Percentiles rank a stretch among this genome's conserved stretches.
phyloP scores from a whole-genome alignment of 129 eudicot genomes.

The Mikania micrantha region DNA sequence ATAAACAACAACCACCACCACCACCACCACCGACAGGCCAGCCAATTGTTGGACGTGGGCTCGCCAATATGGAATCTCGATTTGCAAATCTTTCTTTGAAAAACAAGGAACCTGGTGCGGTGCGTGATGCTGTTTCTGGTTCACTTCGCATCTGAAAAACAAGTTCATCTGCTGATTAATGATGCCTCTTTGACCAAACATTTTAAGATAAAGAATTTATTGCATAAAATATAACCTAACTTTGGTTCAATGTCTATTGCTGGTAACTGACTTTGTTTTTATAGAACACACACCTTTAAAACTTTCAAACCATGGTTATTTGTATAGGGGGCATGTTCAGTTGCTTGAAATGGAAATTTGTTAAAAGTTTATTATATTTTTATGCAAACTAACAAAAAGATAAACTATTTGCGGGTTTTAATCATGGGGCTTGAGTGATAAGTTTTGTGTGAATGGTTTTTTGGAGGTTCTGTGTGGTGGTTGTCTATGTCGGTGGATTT shows the following conservation, averaged over 20 bases:
- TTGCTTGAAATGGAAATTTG: too few species aligned
- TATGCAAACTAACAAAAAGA: too few species aligned
- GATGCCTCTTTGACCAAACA: slow-evolving; percentile 24
- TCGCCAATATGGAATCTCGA: too few species aligned
- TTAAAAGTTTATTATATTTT: too few species aligned
- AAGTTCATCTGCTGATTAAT: slow-evolving; percentile 19
- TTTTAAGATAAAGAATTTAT: not conserved
- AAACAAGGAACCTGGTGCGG: slow-evolving; percentile 44
- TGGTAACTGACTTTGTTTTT: not conserved
- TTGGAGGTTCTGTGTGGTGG: too few species aligned
- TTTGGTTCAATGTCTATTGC: not conserved
- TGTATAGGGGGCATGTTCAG: not conserved
- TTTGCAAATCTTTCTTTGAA: slow-evolving; percentile 61
- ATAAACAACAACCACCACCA: too few species aligned
- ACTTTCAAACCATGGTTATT: not conserved
- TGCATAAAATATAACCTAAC: not conserved
- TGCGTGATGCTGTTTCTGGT: slow-evolving; percentile 44
- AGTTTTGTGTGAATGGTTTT: too few species aligned
- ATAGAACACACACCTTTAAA: not conserved
- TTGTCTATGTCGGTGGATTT: too few species aligned
- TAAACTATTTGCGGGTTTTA: too few species aligned
- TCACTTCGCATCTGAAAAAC: slow-evolving; percentile 48
- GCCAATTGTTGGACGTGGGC: too few species aligned
- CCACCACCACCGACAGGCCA: too few species aligned
- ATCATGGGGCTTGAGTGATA: too few species aligned